Conservation (phyloP, 768 basidiomycete genomes). For the Boletus bicolor region DNA sequence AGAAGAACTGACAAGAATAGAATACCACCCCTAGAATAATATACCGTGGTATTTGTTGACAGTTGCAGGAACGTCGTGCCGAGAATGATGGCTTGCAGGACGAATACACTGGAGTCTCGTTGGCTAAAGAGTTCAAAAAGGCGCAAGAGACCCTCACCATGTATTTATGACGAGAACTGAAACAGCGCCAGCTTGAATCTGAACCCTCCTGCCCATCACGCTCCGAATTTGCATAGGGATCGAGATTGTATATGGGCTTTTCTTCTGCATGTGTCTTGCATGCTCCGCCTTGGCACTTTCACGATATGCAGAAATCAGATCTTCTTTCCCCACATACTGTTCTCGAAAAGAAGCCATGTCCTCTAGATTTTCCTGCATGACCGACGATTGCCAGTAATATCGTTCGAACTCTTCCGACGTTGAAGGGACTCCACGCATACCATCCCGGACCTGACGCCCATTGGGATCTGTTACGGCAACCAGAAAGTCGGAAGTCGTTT, state of each 20-base stretch:
- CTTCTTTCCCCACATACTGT: constrained; percentile 44
- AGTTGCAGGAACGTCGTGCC: constrained; percentile 47
- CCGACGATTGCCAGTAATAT: constrained; percentile 41
- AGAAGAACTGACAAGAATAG: constrained; percentile 65
- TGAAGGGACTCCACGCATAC: constrained; percentile 29
- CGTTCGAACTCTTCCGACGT: constrained; percentile 58
- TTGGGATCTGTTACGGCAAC: constrained; percentile 61
- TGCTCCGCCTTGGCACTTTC: constrained; percentile 52
- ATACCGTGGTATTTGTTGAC: constrained; percentile 34
- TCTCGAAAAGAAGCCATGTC: constrained; percentile 48
- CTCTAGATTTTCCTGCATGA: constrained; percentile 39
- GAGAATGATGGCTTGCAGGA: constrained; percentile 33
- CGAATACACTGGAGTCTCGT: constrained; percentile 34
- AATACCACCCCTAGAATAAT: constrained; percentile 70
- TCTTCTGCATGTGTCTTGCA: constrained; percentile 42
- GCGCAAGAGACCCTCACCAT: constrained; percentile 8
- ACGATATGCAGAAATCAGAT: constrained; percentile 42
- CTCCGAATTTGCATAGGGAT: constrained; percentile 46
- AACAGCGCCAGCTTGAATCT: constrained; percentile 42
- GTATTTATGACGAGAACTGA: constrained; percentile 31
- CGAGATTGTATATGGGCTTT: constrained; percentile 49
- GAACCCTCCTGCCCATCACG: constrained; percentile 45
- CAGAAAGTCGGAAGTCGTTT: constrained; percentile 63
- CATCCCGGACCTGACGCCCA: constrained; percentile 48
- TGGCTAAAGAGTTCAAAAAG: not conserved